Evolutionary conservation across 768 basidiomycete species (phyloP).

Genomic region (Pisolithus tinctorius): DNA sequence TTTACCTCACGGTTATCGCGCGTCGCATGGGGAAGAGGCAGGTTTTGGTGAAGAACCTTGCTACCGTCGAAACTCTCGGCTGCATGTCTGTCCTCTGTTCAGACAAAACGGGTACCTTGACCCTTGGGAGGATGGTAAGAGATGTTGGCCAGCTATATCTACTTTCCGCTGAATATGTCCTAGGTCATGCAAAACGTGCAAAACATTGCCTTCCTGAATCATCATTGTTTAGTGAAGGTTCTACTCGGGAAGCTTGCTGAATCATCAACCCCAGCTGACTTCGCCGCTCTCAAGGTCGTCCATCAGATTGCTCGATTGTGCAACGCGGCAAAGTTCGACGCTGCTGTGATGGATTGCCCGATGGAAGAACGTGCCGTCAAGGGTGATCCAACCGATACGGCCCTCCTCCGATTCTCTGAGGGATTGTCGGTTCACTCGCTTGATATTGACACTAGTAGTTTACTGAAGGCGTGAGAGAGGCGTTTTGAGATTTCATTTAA

Average conservation of each 20-base stretch:
- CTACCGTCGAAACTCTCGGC: constrained; percentile 49
- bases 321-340: constrained; percentile 49
- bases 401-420: constrained; percentile 45
- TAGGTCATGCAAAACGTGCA: constrained; percentile 36
- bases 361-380: constrained; percentile 31
- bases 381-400: constrained; percentile 49
- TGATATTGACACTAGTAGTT: background rate
- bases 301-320: constrained; percentile 45
- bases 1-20: constrained; percentile 45
- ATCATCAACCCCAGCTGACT: constrained; percentile 5
- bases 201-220: constrained; percentile 32
- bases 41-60: constrained; percentile 45
- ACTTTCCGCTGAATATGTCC: background rate
- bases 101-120: constrained; percentile 50
- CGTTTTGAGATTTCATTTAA: constrained; percentile 38
- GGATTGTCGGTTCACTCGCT: background rate
- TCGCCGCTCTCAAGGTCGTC: constrained; percentile 24
- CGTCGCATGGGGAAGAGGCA: constrained; percentile 42
- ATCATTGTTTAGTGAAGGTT: constrained; percentile 14
- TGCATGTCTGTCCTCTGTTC: constrained; percentile 47
- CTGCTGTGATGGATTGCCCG: constrained; percentile 11
- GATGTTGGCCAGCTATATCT: background rate
- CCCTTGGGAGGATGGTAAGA: constrained; percentile 40
- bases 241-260: constrained; percentile 6
- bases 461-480: constrained; percentile 17